phyloP scores from a whole-genome alignment of 495 filamentous ascomycete genomes.

The Lasiosphaeris hirsuta region DNA sequence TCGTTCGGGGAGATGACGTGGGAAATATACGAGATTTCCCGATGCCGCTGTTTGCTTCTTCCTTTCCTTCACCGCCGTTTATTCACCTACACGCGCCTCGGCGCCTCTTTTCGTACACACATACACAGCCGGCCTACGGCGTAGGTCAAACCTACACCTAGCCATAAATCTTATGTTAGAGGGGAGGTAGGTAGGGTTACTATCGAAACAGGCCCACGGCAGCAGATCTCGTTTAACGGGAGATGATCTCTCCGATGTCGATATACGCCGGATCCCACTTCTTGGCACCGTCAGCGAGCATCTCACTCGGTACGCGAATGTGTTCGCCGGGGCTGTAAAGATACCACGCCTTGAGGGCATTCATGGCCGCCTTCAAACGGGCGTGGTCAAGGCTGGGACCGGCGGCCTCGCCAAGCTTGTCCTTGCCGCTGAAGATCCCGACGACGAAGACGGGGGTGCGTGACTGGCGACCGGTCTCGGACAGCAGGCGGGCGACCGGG shows the following conservation, averaged over 20 bases:
- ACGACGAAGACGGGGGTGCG: slow-evolving; percentile 90
- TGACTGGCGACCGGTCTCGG: slow-evolving; percentile 80
- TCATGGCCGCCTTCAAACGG: slow-evolving; percentile 71
- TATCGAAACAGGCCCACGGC: background rate
- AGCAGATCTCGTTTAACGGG: slow-evolving; percentile 9
- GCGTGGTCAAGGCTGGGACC: slow-evolving; percentile 74
- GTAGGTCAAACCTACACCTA: background rate
- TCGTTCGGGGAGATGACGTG: too few species aligned
- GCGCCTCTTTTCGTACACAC: background rate
- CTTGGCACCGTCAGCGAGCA: slow-evolving; percentile 56
- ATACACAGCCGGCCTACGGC: background rate
- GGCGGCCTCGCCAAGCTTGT: slow-evolving; percentile 84
- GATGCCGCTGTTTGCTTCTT: background rate
- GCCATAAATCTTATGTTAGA: background rate
- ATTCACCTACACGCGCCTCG: background rate
- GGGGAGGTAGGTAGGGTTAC: background rate
- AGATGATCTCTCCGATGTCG: slow-evolving; percentile 86
- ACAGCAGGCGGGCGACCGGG: slow-evolving; percentile 80
- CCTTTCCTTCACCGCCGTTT: background rate
- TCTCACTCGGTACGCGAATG: slow-evolving; percentile 74
- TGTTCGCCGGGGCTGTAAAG: slow-evolving; percentile 73
- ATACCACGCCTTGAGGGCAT: slow-evolving; percentile 90
- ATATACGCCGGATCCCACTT: slow-evolving; percentile 81
- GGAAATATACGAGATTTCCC: background rate
- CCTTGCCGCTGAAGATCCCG: slow-evolving; percentile 82